phyloP scores from a whole-genome alignment of 1,284 basidiomycete species.

The Pseudozyma flocculosa region DNA sequence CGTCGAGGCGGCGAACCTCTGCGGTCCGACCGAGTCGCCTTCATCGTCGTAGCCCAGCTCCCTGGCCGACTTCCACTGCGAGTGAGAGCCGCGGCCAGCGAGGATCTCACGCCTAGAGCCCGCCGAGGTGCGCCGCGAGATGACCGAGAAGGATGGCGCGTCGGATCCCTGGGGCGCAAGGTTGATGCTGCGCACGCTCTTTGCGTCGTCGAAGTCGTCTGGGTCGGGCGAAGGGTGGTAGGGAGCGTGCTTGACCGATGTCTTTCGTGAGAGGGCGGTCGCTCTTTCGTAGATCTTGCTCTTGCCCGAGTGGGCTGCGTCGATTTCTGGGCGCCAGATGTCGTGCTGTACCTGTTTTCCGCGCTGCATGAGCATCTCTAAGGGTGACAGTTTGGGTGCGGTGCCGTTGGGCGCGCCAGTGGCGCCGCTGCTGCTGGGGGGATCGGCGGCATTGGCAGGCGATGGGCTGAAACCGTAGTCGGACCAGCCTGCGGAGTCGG shows the following conservation, averaged over 20 bases:
- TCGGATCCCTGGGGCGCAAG: background rate
- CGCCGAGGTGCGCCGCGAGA: too few species aligned
- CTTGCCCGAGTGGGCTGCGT: background rate
- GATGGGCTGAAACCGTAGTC: slow-evolving; percentile 1
- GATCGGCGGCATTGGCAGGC: background rate
- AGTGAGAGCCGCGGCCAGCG: too few species aligned
- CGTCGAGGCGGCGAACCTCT: too few species aligned
- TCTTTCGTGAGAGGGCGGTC: slow-evolving; percentile 27
- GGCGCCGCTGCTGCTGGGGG: background rate
- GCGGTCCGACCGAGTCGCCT: too few species aligned
- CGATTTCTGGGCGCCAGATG: slow-evolving; percentile 5
- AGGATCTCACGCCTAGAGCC: too few species aligned
- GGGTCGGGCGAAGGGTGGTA: slow-evolving; percentile 31
- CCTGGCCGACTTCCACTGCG: too few species aligned
- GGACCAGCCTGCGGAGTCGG: background rate
- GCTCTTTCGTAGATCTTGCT: slow-evolving; percentile 28
- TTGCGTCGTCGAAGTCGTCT: slow-evolving; percentile 27
- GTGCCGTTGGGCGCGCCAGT: background rate
- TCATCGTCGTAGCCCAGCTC: too few species aligned
- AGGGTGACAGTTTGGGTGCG: slow-evolving; percentile 16
- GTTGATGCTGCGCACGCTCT: slow-evolving; percentile 35
- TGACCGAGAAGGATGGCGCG: slow-evolving; percentile 2
- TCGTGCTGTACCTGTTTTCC: slow-evolving; percentile 36
- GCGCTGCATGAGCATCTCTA: slow-evolving; percentile 30
- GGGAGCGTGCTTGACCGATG: slow-evolving; percentile 22